Conservation (phyloP, 257 asterid genomes). For the Solanum raphanifolium region DNA sequence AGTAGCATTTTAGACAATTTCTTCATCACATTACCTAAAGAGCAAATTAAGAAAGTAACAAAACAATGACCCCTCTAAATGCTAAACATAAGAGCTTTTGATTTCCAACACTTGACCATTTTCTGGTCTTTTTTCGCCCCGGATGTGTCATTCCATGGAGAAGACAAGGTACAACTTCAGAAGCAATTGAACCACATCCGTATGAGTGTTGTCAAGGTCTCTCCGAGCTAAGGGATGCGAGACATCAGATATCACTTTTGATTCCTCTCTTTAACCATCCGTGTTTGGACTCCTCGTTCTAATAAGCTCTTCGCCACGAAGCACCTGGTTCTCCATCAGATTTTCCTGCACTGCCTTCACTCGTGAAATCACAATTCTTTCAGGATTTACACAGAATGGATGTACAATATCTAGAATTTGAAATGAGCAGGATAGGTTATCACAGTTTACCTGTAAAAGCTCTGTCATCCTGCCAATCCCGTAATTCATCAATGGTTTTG, state of each 20-base stretch:
- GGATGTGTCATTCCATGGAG: not conserved
- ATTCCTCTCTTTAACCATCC: slow-evolving; percentile 5
- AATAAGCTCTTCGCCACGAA: not conserved
- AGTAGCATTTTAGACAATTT: not conserved
- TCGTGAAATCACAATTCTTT: not conserved
- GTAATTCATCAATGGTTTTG: slow-evolving; percentile 31
- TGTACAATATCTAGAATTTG: not conserved
- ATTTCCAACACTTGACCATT: not conserved
- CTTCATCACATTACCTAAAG: not conserved
- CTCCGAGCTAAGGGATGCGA: not conserved
- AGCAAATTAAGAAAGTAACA: not conserved
- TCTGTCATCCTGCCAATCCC: slow-evolving; percentile 87
- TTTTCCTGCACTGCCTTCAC: slow-evolving; percentile 79
- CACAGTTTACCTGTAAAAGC: slow-evolving; percentile 57
- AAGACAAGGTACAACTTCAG: not conserved
- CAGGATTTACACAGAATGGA: not conserved
- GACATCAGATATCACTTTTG: not conserved
- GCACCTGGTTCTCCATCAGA: slow-evolving; percentile 37
- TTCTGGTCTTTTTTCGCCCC: not conserved
- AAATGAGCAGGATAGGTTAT: not conserved
- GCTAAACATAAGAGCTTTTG: not conserved
- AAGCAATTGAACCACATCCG: not conserved
- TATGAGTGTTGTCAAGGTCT: not conserved
- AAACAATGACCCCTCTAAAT: not conserved
- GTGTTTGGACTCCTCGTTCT: slow-evolving; percentile 7